Evolutionary conservation across 345 rosid species (phyloP), one percentile per base, ranked within the genome.

Genomic region (Hypericum androsaemum): DNA sequence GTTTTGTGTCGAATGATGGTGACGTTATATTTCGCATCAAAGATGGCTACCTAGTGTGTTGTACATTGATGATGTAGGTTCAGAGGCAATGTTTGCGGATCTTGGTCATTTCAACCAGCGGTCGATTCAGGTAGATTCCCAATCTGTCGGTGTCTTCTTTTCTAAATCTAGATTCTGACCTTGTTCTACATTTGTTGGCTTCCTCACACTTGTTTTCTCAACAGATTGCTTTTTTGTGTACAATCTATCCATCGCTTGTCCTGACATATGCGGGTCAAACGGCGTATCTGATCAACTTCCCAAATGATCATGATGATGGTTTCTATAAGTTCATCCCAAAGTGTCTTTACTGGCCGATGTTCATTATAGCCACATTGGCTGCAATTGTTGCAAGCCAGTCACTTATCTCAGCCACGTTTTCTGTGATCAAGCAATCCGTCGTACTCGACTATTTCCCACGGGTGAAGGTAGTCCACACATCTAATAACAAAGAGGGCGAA

Each of bases 201-300:
- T 62, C 52, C 60, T 50, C 28, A 51, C 40, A 15, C 12, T 35
- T 50, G 63, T 50, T 58, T 63, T 54, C 5, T 54, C 44, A 5
- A 55, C 86, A 83, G 84, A 75, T 80, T 1, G 94, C 95, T 37
- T 89, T 83, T 59, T 47, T 86, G 22, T 73, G 66, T 54, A 69
- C 83, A 1, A 86, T 89, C 43, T 89, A 86, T 61, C 97, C 97
- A 2, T 86, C 95, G 6, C 76, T 86, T 52, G 71, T 89, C 53
- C 69, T 89, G 57, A 86, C 97, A 40, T 89, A 83, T 63, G 89
- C 88, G 3, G 97, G 97, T 46, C 95, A 86, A 73, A 84, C 94
- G 40, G 89, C 94, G 0, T 89, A 86, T 62, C 73, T 89, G 55
- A 83, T 83, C 70, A 80, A 57, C 52, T 53, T 83, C 52, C 94